Evolutionary conservation across 202 grass and related monocot genomes (phyloP).

Genomic region (Sporobolus alterniflorus): DNA sequence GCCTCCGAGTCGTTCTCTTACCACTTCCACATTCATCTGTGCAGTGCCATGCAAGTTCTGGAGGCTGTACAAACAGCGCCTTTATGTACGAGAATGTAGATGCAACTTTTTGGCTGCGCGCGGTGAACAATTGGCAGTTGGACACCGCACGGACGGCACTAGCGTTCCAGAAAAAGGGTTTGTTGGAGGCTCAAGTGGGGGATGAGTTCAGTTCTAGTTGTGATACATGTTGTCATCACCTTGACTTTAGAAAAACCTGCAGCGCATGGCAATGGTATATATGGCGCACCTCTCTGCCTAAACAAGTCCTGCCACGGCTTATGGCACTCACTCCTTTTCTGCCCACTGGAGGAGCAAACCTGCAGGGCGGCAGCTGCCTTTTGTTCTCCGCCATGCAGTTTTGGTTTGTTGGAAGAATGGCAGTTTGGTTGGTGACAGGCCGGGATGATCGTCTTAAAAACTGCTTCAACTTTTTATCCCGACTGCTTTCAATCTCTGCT

Average conservation of each 20-base stretch:
- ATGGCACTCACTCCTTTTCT: conserved; percentile 4
- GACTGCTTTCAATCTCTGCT: no score
- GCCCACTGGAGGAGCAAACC: background rate
- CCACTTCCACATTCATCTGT: background rate
- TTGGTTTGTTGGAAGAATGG: conserved; percentile 16
- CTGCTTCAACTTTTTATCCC: background rate
- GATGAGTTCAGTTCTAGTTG: conserved; percentile 34
- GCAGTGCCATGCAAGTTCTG: conserved; percentile 29
- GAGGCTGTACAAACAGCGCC: background rate
- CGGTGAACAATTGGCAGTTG: conserved; percentile 37
- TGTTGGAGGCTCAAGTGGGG: conserved; percentile 46
- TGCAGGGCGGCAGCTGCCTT: background rate
- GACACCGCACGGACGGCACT: conserved; percentile 48
- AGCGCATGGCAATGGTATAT: conserved; percentile 1
- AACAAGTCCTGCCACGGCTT: conserved; percentile 11
- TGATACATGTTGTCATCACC: conserved; percentile 38
- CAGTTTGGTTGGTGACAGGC: conserved; percentile 21
- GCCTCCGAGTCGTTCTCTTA: background rate
- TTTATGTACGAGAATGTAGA: background rate
- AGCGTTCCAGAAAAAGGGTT: conserved; percentile 37
- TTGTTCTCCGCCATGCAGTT: conserved; percentile 10
- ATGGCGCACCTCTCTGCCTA: conserved; percentile 20
- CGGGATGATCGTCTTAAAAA: conserved; percentile 23
- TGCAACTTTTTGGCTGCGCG: conserved; percentile 37
- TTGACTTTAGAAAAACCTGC: conserved; percentile 23